These are phyloP conservation scores for Chaetomium strumarium DNA, from an alignment of 2,329 filamentous ascomycete genomes.

Conservation along the genomic window DNA sequence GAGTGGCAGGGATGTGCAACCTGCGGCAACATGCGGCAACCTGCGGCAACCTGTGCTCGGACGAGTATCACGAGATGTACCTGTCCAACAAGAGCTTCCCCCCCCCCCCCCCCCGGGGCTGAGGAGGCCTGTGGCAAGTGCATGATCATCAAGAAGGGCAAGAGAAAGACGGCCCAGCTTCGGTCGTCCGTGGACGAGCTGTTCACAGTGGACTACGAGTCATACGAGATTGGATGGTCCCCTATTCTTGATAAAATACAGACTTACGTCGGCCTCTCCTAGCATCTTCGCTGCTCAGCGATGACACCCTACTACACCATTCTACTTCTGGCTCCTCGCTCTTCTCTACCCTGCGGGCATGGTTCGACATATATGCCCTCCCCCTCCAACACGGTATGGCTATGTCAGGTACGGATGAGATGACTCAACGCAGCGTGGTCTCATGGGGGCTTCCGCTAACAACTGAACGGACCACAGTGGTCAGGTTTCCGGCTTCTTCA, in stretches of 20 bases:
- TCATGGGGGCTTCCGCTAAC: slow-evolving; percentile 4
- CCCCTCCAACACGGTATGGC: no score
- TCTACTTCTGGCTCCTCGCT: no score
- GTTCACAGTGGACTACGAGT: no score
- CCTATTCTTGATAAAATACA: no score
- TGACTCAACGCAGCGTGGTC: background rate
- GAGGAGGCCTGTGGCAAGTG: slow-evolving; percentile 10
- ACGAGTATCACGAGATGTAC: slow-evolving; percentile 6
- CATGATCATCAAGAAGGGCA: background rate
- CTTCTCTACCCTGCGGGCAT: no score
- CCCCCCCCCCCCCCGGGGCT: background rate
- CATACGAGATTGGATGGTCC: no score
- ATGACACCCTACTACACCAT: no score
- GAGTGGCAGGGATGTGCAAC: slow-evolving; percentile 11
- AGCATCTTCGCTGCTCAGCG: no score
- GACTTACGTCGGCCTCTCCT: no score
- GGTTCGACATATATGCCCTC: no score
- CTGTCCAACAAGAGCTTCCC: background rate
- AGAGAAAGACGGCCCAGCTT: background rate
- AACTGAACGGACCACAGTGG: slow-evolving; percentile 39
- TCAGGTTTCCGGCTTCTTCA: slow-evolving; percentile 56
- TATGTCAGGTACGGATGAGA: slow-evolving; percentile 43
- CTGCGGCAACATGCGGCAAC: no score
- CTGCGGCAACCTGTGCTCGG: slow-evolving; percentile 14
- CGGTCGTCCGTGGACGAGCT: no score